Evolutionary conservation across 345 rosid species (phyloP).

Genomic region (Toxicodendron radicans): DNA sequence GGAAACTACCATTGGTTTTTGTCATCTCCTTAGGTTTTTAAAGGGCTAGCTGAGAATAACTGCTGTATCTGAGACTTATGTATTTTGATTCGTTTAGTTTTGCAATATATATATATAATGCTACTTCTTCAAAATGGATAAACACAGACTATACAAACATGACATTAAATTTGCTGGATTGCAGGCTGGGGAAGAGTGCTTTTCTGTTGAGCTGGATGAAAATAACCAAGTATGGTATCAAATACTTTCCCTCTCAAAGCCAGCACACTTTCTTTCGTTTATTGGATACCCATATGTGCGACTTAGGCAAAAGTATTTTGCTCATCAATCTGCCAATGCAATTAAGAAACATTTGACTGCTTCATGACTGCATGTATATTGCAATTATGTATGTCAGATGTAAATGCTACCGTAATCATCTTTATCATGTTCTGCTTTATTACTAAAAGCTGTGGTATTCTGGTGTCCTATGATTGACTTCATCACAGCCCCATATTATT

Average conservation of each 20-base stretch:
- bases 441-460: background rate
- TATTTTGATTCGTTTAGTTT: background rate
- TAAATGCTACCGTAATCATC: background rate
- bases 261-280: constrained; percentile 80
- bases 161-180: constrained; percentile 2
- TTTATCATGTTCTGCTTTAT: background rate
- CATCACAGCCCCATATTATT: background rate
- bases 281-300: constrained; percentile 79
- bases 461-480: background rate
- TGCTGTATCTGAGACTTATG: background rate
- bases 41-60: background rate
- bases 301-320: constrained; percentile 71
- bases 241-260: constrained; percentile 80
- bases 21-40: background rate
- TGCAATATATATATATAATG: background rate
- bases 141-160: background rate
- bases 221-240: constrained; percentile 86
- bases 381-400: constrained; percentile 3
- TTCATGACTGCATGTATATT: constrained; percentile 18
- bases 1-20: background rate
- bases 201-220: constrained; percentile 76
- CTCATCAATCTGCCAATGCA: constrained; percentile 65
- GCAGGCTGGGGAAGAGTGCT: constrained; percentile 94
- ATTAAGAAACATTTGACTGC: constrained; percentile 46
- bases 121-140: background rate